Evolutionary conservation across 1,284 basidiomycete species (phyloP).

Genomic region (Tilletia walkeri): DNA sequence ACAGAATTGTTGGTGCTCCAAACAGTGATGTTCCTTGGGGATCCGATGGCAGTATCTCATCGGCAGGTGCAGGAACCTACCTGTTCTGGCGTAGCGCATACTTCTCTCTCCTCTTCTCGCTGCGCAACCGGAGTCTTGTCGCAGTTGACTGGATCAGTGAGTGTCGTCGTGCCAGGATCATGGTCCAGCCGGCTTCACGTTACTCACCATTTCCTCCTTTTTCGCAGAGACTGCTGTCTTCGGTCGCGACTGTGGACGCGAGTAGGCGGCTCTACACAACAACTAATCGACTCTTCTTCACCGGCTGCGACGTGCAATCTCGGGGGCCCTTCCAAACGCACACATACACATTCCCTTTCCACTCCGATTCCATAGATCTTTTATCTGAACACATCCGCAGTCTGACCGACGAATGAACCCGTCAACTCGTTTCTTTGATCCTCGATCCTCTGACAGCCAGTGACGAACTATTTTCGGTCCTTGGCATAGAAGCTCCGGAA

Average conservation of each 20-base stretch:
- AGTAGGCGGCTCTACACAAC: neutral
- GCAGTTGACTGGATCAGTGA: conserved; percentile 45
- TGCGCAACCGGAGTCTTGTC: conserved; percentile 43
- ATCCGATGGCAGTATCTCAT: conserved; percentile 32
- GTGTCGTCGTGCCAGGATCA: neutral
- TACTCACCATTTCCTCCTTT: neutral
- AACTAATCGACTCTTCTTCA: too few relatives aligned
- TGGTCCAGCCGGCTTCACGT: neutral
- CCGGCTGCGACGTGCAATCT: too few relatives aligned
- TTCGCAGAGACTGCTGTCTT: conserved; percentile 8
- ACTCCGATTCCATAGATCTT: too few relatives aligned
- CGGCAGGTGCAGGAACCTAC: conserved; percentile 32
- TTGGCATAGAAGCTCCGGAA: too few relatives aligned
- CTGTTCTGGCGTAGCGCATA: conserved; percentile 28
- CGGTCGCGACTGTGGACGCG: conserved; percentile 14
- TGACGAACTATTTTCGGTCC: too few relatives aligned
- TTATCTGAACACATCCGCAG: too few relatives aligned
- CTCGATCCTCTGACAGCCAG: too few relatives aligned
- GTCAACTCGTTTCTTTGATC: too few relatives aligned
- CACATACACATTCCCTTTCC: too few relatives aligned
- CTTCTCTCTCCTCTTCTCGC: conserved; percentile 45
- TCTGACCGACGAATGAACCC: too few relatives aligned
- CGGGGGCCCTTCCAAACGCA: too few relatives aligned
- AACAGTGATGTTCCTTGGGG: conserved; percentile 10
- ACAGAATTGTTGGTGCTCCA: too few relatives aligned